phyloP scores from a whole-genome alignment of 2,329 filamentous ascomycete genomes.

The Xylaria sp. region DNA sequence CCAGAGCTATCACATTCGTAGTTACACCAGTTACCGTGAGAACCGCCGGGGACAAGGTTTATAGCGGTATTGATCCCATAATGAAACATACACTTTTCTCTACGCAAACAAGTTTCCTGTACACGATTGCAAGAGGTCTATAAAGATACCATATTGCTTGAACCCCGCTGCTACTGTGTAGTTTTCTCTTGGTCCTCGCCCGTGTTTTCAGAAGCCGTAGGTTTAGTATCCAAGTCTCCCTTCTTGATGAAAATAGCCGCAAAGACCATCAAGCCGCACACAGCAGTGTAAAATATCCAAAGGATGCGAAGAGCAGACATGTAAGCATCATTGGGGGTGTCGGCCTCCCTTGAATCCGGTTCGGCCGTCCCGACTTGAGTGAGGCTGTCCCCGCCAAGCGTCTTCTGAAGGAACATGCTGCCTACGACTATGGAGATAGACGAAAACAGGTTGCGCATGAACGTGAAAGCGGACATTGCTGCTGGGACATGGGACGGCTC shows the following conservation, averaged over 20 bases:
- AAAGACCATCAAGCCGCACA: background rate
- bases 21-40: no score
- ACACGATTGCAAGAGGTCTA: background rate
- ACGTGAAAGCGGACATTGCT: slow-evolving; percentile 56
- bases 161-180: background rate
- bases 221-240: background rate
- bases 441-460: slow-evolving; percentile 58
- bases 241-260: background rate
- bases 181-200: background rate
- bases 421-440: slow-evolving; percentile 61
- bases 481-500: slow-evolving; percentile 54
- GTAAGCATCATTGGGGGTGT: background rate
- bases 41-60: no score
- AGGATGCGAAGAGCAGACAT: background rate
- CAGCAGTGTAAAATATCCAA: background rate
- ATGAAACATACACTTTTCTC: no score
- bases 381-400: background rate
- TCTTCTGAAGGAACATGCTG: slow-evolving; percentile 63
- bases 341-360: background rate
- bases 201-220: background rate
- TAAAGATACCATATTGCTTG: background rate
- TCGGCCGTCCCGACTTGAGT: background rate
- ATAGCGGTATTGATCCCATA: no score
- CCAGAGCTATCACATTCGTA: no score
- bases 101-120: background rate